Percentiles rank a stretch among this genome's conserved stretches.
These are phyloP conservation scores for Eucalyptus paniculata DNA, from an alignment of 345 rosid species.

Conservation along the genomic window DNA sequence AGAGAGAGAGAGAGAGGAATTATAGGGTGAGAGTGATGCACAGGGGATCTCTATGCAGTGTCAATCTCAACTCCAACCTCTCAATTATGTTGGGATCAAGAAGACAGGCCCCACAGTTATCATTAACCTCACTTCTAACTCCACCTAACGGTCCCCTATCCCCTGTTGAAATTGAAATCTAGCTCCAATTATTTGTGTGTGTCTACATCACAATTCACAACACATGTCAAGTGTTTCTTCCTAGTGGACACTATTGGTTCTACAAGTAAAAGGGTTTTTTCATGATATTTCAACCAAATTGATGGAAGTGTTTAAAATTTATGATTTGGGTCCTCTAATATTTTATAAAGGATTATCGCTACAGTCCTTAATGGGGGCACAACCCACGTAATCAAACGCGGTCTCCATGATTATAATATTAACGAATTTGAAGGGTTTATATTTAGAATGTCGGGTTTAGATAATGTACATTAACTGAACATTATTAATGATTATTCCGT, in stretches of 20 bases:
- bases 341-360: not conserved
- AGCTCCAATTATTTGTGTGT: not conserved
- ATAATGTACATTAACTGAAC: accelerated
- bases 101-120: constrained; percentile 19
- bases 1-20: not conserved
- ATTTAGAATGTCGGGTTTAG: not conserved
- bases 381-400: not conserved
- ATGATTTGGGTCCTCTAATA: not conserved
- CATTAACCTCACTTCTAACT: not conserved
- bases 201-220: not conserved
- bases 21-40: not conserved
- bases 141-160: not conserved
- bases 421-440: not conserved
- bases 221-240: not conserved
- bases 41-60: not conserved
- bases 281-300: not conserved
- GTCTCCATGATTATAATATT: not conserved
- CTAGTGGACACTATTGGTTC: not conserved
- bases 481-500: not conserved
- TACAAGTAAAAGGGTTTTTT: not conserved
- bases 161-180: not conserved
- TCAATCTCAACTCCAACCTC: not conserved
- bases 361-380: not conserved
- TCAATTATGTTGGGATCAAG: constrained; percentile 22
- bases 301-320: not conserved